Evolutionary conservation across 2,329 filamentous ascomycete species (phyloP), one percentile per base, ranked within the genome.

Genomic region (Scytalidium lignicola): DNA sequence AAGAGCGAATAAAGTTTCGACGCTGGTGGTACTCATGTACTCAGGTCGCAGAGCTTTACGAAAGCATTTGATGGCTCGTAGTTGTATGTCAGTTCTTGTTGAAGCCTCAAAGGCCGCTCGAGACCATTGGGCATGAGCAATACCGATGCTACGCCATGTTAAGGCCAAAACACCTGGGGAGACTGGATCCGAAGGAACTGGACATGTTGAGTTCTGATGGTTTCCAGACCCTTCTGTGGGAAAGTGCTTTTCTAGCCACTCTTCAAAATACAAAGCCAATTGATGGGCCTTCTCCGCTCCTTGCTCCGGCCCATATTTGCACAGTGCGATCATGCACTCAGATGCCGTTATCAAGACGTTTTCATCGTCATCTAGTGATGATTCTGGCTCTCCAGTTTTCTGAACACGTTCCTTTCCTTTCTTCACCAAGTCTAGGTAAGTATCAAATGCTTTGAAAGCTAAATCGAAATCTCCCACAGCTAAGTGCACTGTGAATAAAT

Each of bases 391-490:
- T 2, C 88, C 85, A 1, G 81, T 83, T 69, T 95, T 95, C 59
- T 88, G 83, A 2, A 90, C 83, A 39, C 91, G 80, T 18, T 89
- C 88, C 68, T 92, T 95, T 49, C 86, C 90, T 62, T 87, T 87
- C 53, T 85, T 86, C 48, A 96, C 81, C 55, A 99, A 88, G 48
- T 95, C 88, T 32, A 95, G 74, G 66, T 97, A 99, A 1, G 91
- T 91, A 65, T 95, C 87, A 54, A 96, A 88, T 0, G 93, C 88
- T 63, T 90, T 90, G 65, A 95, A 84, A 1, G 91, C 91, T 44
- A 97, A 73, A 49, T 96, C 89, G 57, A 96, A 97, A 58, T 99
- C 92, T 8, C 90, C 90, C 17, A 96, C 75, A 2, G 90, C 81
- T 17, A 92, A 75, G 65, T 99, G 93, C 2, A 96, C 86, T 10